These are phyloP conservation scores for Pluteus cervinus DNA, from an alignment of 768 basidiomycete species.

Conservation along the genomic window DNA sequence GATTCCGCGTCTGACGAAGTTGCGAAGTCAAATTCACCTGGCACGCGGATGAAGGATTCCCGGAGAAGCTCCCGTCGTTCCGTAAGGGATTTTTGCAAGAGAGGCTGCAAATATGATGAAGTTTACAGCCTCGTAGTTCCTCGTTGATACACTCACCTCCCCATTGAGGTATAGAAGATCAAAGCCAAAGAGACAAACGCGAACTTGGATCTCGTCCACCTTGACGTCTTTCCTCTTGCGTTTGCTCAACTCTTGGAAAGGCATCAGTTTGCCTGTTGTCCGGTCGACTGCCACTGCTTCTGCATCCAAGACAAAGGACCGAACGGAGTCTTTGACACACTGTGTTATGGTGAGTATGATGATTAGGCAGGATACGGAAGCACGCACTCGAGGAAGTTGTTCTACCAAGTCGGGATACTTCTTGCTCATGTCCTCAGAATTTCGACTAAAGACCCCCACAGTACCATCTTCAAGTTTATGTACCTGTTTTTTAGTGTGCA, in stretches of 20 bases:
- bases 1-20: slow-evolving; percentile 85
- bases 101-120: slow-evolving; percentile 43
- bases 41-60: slow-evolving; percentile 74
- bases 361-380: not conserved
- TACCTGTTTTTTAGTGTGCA: slow-evolving; percentile 39
- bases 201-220: slow-evolving; percentile 95
- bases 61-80: slow-evolving; percentile 75
- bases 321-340: slow-evolving; percentile 81
- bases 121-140: not conserved
- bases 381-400: slow-evolving; percentile 74
- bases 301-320: slow-evolving; percentile 91
- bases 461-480: slow-evolving; percentile 79
- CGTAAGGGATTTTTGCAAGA: slow-evolving; percentile 69
- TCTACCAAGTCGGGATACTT: slow-evolving; percentile 99
- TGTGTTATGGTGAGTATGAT: slow-evolving; percentile 23
- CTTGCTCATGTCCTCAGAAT: slow-evolving; percentile 99
- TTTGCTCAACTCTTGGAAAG: slow-evolving; percentile 94
- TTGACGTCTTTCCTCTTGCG: slow-evolving; percentile 98
- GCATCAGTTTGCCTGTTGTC: slow-evolving; percentile 79
- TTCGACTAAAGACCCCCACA: slow-evolving; percentile 91
- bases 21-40: slow-evolving; percentile 91
- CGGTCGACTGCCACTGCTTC: slow-evolving; percentile 97
- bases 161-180: slow-evolving; percentile 96
- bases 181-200: slow-evolving; percentile 94
- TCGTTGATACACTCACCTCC: slow-evolving; percentile 53